phyloP scores from a whole-genome alignment of 2,329 filamentous ascomycete species.

The Claviceps sorghi region DNA sequence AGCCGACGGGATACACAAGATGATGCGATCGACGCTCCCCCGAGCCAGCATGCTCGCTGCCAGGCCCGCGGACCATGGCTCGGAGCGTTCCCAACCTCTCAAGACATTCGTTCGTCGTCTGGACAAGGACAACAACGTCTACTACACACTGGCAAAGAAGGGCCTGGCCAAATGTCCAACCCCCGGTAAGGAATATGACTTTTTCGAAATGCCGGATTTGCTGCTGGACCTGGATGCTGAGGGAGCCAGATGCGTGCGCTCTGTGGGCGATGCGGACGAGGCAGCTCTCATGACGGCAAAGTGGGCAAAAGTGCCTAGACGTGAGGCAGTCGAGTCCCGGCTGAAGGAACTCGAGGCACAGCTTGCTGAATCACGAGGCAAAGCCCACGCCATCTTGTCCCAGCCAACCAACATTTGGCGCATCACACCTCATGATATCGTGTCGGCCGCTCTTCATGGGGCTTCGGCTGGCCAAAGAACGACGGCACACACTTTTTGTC shows the following conservation, averaged over 20 bases:
- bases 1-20: not conserved
- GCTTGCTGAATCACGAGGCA: constrained; percentile 13
- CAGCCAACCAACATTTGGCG: constrained; percentile 20
- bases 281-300: constrained; percentile 12
- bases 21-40: constrained; percentile 8
- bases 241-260: constrained; percentile 27
- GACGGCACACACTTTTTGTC: not conserved
- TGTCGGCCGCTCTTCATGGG: constrained; percentile 20
- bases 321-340: constrained; percentile 12
- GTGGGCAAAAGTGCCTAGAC: constrained; percentile 16
- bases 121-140: constrained; percentile 11
- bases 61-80: not conserved
- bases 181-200: constrained; percentile 10
- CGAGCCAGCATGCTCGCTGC: constrained; percentile 5
- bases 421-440: constrained; percentile 28
- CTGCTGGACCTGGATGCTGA: constrained; percentile 40
- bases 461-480: not conserved
- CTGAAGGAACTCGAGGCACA: constrained; percentile 17
- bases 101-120: constrained; percentile 14
- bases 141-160: constrained; percentile 15
- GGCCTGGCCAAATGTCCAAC: constrained; percentile 4
- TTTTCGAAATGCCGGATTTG: constrained; percentile 26
- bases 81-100: constrained; percentile 4
- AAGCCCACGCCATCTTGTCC: constrained; percentile 12
- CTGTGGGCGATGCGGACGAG: constrained; percentile 23